A percentile compares a stretch with the other conserved stretches of the same genome.
Evolutionary conservation across 805 yeast species (phyloP).

Genomic region (Saturnispora zaruensis): DNA sequence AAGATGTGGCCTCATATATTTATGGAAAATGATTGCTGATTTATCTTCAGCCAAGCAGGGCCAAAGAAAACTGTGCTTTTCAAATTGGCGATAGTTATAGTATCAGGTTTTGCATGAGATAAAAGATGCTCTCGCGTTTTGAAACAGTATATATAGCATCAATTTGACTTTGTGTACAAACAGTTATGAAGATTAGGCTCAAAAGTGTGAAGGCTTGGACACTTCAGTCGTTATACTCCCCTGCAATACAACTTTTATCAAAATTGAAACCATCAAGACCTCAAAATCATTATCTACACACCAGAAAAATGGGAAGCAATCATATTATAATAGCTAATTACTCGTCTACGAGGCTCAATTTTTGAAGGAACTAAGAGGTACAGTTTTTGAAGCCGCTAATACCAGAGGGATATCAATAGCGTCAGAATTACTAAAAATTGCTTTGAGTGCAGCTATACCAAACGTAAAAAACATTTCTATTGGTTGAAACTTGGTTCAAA

Average conservation of each 20-base stretch:
- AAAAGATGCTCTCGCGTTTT: slow-evolving; percentile 70
- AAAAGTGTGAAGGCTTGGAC: slow-evolving; percentile 75
- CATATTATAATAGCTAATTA: slow-evolving; percentile 70
- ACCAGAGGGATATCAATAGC: slow-evolving; percentile 92
- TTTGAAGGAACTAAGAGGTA: slow-evolving; percentile 93
- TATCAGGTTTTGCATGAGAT: slow-evolving; percentile 35
- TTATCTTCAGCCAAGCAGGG: slow-evolving; percentile 95
- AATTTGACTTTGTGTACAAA: slow-evolving; percentile 88
- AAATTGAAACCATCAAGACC: slow-evolving; percentile 66
- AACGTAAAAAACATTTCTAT: slow-evolving; percentile 85
- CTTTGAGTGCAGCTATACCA: slow-evolving; percentile 88
- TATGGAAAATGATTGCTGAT: slow-evolving; percentile 83
- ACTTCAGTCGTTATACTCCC: slow-evolving; percentile 79
- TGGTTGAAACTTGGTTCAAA: slow-evolving; percentile 46
- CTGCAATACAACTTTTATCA: slow-evolving; percentile 87
- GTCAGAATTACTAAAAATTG: slow-evolving; percentile 81
- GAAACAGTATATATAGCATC: slow-evolving; percentile 92
- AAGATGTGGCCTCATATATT: slow-evolving; percentile 81
- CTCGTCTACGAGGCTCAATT: slow-evolving; percentile 95
- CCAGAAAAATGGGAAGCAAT: slow-evolving; percentile 93
- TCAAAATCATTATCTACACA: slow-evolving; percentile 91
- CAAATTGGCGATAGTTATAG: slow-evolving; percentile 51
- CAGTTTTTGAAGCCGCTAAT: slow-evolving; percentile 89
- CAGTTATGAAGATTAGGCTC: slow-evolving; percentile 79
- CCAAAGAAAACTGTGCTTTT: slow-evolving; percentile 97